Conservation (phyloP, 140 eudicot genomes). For the Erigeron philadelphicus region DNA sequence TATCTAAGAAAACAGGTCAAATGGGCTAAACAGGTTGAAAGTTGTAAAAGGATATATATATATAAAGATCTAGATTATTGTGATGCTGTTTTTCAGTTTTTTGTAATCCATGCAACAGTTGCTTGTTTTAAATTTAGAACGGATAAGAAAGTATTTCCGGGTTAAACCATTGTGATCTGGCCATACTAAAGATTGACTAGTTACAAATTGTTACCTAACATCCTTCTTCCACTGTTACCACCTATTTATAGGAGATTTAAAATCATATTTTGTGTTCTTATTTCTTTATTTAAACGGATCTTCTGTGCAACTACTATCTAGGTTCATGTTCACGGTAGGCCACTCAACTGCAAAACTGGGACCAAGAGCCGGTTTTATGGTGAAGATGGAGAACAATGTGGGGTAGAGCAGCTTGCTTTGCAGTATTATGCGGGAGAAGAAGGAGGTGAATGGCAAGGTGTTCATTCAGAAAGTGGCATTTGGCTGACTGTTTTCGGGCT, state of each 20-base stretch:
- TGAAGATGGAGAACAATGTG: conserved; percentile 92
- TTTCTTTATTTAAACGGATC: conserved; percentile 8
- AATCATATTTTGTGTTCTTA: background rate
- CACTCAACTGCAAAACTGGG: conserved; percentile 62
- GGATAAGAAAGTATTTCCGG: background rate
- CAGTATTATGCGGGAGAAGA: conserved; percentile 90
- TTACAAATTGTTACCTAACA: background rate
- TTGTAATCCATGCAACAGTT: background rate
- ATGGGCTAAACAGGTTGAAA: no score
- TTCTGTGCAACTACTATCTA: conserved; percentile 17
- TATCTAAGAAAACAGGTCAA: background rate
- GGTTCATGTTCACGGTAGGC: conserved; percentile 86
- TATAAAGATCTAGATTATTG: no score
- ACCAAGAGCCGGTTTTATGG: conserved; percentile 78
- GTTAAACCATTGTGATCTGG: background rate
- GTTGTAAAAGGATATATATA: no score
- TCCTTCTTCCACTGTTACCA: background rate
- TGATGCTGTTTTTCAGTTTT: background rate
- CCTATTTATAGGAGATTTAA: background rate
- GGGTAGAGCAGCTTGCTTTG: conserved; percentile 86
- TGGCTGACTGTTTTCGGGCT: conserved; percentile 82
- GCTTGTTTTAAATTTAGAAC: background rate
- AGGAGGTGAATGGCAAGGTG: conserved; percentile 88
- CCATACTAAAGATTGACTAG: background rate
- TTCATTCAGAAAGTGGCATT: conserved; percentile 88